These are phyloP conservation scores for Novymonas esmeraldas DNA, from an alignment of 208 protist species.

Conservation along the genomic window DNA sequence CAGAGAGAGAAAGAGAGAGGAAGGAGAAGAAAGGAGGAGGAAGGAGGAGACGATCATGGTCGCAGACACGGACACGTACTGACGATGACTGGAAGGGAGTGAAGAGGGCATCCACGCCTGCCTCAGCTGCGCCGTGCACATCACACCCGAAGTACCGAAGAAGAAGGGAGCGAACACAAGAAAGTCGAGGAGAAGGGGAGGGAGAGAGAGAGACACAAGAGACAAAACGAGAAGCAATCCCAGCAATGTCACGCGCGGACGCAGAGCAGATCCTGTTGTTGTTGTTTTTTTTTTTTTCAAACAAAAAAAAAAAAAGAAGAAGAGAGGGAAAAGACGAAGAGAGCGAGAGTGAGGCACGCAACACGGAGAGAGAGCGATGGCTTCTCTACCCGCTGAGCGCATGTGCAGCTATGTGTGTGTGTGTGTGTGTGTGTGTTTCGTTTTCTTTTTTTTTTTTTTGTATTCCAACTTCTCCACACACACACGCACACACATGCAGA, in stretches of 20 bases:
- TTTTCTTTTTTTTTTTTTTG: too few relatives aligned
- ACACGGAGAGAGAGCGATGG: not conserved
- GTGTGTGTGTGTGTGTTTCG: not conserved
- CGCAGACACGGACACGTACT: not conserved
- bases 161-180: not conserved
- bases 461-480: not conserved
- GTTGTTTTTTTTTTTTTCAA: too few relatives aligned
- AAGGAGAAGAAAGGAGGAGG: not conserved
- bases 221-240: not conserved
- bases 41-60: not conserved
- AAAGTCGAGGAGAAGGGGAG: not conserved
- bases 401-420: not conserved
- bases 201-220: conserved; percentile 4
- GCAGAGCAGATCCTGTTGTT: too few relatives aligned
- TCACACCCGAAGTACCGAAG: not conserved
- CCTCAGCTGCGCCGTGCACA: not conserved
- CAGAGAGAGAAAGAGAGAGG: not conserved
- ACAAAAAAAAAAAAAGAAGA: not conserved
- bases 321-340: not conserved
- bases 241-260: too few relatives aligned
- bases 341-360: not conserved
- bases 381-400: too few relatives aligned
- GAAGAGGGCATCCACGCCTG: not conserved
- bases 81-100: too few relatives aligned
- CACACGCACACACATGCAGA: not conserved